Evolutionary conservation across 441 rosid species (phyloP).

Genomic region (Geranium incanum): DNA sequence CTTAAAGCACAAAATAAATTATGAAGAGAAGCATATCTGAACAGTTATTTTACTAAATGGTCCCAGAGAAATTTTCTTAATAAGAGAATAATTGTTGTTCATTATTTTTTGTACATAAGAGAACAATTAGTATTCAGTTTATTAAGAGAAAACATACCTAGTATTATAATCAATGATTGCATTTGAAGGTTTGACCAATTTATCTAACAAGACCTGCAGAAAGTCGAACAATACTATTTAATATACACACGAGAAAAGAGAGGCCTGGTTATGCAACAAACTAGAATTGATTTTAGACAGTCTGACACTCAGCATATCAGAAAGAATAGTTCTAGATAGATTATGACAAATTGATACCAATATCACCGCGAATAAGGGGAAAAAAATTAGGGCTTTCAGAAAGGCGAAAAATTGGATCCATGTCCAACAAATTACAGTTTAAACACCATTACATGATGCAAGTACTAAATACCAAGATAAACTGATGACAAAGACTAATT

Average conservation of each 20-base stretch:
- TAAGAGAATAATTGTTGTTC: background rate
- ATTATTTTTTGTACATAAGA: no score
- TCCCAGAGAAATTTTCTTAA: background rate
- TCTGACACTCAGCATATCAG: background rate
- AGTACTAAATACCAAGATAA: slow-evolving; percentile 7
- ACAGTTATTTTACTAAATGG: background rate
- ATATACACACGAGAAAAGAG: background rate
- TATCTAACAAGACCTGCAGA: slow-evolving; percentile 73
- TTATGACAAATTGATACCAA: no score
- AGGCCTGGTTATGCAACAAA: background rate
- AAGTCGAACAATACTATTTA: slow-evolving; percentile 8
- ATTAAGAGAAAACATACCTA: slow-evolving; percentile 37
- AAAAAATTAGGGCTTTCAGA: background rate
- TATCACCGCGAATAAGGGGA: background rate
- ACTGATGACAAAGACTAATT: background rate
- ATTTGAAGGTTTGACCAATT: slow-evolving; percentile 81
- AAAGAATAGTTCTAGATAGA: background rate
- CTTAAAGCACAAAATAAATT: no score
- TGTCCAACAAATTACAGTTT: no score
- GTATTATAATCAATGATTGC: slow-evolving; percentile 77
- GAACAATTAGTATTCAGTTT: background rate
- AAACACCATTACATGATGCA: background rate
- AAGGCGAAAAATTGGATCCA: no score
- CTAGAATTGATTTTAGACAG: background rate
- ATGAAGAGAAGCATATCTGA: no score